Base-by-base conservation (phyloP, 345 rosid genomes). In the Salix purpurea region DNA sequence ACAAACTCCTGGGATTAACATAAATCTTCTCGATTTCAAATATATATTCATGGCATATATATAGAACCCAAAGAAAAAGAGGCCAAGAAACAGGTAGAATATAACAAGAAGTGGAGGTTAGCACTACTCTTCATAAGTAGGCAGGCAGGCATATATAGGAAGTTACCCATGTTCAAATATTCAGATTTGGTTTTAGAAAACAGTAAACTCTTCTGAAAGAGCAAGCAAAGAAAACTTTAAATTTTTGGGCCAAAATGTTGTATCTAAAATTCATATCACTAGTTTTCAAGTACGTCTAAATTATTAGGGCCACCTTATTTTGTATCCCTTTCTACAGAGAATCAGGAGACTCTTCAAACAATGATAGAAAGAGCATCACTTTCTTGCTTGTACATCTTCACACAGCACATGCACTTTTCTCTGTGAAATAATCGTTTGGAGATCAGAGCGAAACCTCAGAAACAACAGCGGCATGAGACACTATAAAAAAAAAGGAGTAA, bases 391-490 rank as follows among this genome's bases (percentile, higher is more conserved):
- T n/a, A 24, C 42, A 76, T 44, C 73, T 70, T 70, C 30, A 66
- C 9, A 39, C 60, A 16, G 62, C 73, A 66, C 48, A 40, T 37
- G 69, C 32, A 71, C 14, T 46, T 24, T 16, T 40, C 30, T 23
- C 10, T 67, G 37, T 26, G 13, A 21, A 77, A 79, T 67, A 30
- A 74, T 65, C 15, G 21, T 65, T 21, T 68, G 21, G 26, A 56
- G 69, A 62, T 68, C 34, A 61, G 73, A 76, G 70, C 16, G 68
- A 71, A 60, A 62, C 23, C 65, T 52, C 58, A 40, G 37, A n/a
- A 71, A 46, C 30, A 46, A 32, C 64, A 52, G 58, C 71, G 74
- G 54, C 8, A 44, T 58, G 70, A 76, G 86, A 79, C 87, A 84
- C 89, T 82, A 84, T 58, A 61, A 65, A 60, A 67, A 39, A 71